These are phyloP conservation scores for Ascochyta koolunga DNA, from an alignment of 2,329 filamentous ascomycete species.

Conservation along the genomic window DNA sequence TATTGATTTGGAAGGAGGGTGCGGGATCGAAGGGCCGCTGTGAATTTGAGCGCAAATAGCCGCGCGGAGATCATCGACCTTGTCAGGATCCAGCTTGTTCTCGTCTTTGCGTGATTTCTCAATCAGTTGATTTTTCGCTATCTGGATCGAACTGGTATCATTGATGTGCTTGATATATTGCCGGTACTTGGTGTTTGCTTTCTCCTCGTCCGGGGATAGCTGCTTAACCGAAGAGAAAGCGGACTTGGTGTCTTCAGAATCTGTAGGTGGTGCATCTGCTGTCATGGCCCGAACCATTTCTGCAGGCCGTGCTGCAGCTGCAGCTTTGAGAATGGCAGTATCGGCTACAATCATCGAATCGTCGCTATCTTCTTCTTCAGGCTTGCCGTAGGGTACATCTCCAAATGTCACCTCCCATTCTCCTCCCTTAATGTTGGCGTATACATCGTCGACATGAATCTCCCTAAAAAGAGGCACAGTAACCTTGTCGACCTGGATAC, in stretches of 20 bases:
- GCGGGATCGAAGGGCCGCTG: slow-evolving; percentile 55
- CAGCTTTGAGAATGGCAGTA: slow-evolving; percentile 55
- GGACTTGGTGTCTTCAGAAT: slow-evolving; percentile 37
- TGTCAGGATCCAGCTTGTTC: slow-evolving; percentile 43
- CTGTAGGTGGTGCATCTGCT: slow-evolving; percentile 44
- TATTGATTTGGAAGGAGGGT: slow-evolving; percentile 57
- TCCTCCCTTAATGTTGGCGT: slow-evolving; percentile 61
- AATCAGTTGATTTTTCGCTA: slow-evolving; percentile 33
- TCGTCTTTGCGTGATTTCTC: slow-evolving; percentile 36
- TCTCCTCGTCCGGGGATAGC: slow-evolving; percentile 53
- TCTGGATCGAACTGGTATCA: slow-evolving; percentile 39
- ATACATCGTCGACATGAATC: slow-evolving; percentile 60
- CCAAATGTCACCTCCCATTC: slow-evolving; percentile 58
- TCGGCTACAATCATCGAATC: slow-evolving; percentile 53
- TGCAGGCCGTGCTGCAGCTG: slow-evolving; percentile 30
- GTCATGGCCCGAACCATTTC: slow-evolving; percentile 47
- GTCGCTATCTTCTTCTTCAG: slow-evolving; percentile 46
- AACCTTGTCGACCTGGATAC: slow-evolving; percentile 58
- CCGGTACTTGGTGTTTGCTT: slow-evolving; percentile 52
- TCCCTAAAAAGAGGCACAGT: slow-evolving; percentile 56
- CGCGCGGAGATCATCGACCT: slow-evolving; percentile 53
- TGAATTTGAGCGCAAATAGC: slow-evolving; percentile 59
- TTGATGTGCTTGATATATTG: slow-evolving; percentile 46
- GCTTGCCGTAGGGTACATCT: slow-evolving; percentile 30
- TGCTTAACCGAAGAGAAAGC: slow-evolving; percentile 51